phyloP scores from a whole-genome alignment of 2,329 filamentous ascomycete genomes.

The Septoria linicola region DNA sequence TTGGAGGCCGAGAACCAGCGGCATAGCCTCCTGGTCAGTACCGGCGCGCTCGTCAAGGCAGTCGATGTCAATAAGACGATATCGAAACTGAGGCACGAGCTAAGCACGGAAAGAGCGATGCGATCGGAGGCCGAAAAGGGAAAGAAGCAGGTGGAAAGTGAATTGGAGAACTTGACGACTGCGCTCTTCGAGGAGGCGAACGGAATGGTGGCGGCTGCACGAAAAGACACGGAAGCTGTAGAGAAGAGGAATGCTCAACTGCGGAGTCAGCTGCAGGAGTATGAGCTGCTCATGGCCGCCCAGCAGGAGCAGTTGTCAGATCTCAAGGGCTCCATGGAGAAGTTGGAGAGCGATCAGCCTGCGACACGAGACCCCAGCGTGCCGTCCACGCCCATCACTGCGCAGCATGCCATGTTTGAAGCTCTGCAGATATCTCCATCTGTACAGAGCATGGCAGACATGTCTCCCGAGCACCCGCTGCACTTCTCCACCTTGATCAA shows the following conservation, averaged over 20 bases:
- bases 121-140: constrained; percentile 54
- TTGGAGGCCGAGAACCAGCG: constrained; percentile 70
- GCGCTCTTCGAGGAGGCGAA: constrained; percentile 98
- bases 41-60: constrained; percentile 73
- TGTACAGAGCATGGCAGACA: constrained; percentile 50
- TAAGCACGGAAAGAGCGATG: constrained; percentile 44
- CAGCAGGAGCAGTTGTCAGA: constrained; percentile 92
- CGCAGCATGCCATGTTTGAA: constrained; percentile 61
- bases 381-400: constrained; percentile 75
- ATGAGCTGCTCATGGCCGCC: constrained; percentile 77
- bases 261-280: constrained; percentile 79
- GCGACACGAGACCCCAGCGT: constrained; percentile 61
- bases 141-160: constrained; percentile 86
- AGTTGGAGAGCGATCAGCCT: constrained; percentile 75
- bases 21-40: constrained; percentile 66
- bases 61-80: constrained; percentile 64
- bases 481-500: constrained; percentile 82
- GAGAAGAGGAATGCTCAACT: constrained; percentile 81
- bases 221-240: constrained; percentile 77
- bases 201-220: constrained; percentile 90
- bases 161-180: constrained; percentile 84
- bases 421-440: constrained; percentile 54
- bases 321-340: constrained; percentile 88
- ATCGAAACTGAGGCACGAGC: constrained; percentile 42
- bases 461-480: constrained; percentile 62